Base-by-base conservation (phyloP, 2,329 filamentous ascomycete species). In the Stylonectria norvegica region DNA sequence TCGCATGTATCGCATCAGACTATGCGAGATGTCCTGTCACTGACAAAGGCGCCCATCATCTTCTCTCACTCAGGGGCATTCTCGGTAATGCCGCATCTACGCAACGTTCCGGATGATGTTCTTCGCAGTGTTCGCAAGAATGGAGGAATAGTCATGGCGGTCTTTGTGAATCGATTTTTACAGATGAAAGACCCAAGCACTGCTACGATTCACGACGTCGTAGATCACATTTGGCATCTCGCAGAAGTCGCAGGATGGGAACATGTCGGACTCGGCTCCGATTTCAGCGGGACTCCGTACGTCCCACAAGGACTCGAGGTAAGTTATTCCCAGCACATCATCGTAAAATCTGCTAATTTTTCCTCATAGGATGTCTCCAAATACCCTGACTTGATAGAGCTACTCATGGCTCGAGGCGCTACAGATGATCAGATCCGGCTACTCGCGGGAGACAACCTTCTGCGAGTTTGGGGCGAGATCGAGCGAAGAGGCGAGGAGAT, bases 41-140 rank as follows among this genome's bases (percentile, higher is more conserved):
- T 47, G 4, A 35, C 49, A 14, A 5, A n/a, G 16, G 28, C 52
- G 4, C 49, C 52, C 5, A 42, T 52, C 34, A 50, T 55, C 11
- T 55, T 53, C 42, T 40, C 31, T 9, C 52, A 55, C 22, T 37
- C 30, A 16, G 16, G 28, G 1, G 38, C 33, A 15, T 52, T 45
- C 38, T 14, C 40, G 17, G n/a, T 45, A 20, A 35, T 44, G 39
- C 4, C 42, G 29, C 52, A 57, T 37, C 40, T 48, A 6, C 55
- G 64, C 3, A 64, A 67, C 33, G 62, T 58, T 2, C 61, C 64
- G 5, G 64, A 67, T 40, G 59, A 61, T 36, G 52, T 67, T 3
- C 34, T 66, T 5, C 34, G 40, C 10, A 28, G 39, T 9, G 27
- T 67, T 5, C 53, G 53, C 15, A 33, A 46, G 11, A 66, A 66